Percentiles rank a stretch among this genome's conserved stretches.
phyloP scores from a whole-genome alignment of 495 filamentous ascomycete species.

The Penicillium argentinense region DNA sequence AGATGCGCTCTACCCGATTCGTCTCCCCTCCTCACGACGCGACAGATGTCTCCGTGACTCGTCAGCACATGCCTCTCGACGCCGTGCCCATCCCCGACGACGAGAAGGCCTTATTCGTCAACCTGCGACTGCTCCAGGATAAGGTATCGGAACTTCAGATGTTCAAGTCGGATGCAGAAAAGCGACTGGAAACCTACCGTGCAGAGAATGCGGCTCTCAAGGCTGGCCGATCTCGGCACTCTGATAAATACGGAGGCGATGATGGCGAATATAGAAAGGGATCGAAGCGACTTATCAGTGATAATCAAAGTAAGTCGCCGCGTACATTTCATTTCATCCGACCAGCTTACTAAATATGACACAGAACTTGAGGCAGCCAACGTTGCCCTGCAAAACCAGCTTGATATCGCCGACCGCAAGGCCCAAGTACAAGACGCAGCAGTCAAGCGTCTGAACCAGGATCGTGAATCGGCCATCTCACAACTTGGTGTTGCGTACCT shows the following conservation, averaged over 20 bases:
- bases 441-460: slow-evolving; percentile 58
- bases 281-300: slow-evolving; percentile 40
- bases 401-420: slow-evolving; percentile 61
- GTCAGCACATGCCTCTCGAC: slow-evolving; percentile 53
- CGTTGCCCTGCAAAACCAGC: slow-evolving; percentile 53
- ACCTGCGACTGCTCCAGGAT: slow-evolving; percentile 64
- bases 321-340: neutral
- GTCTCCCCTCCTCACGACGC: slow-evolving; percentile 44
- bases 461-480: slow-evolving; percentile 63
- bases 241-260: slow-evolving; percentile 42
- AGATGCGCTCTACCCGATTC: slow-evolving; percentile 56
- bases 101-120: slow-evolving; percentile 68
- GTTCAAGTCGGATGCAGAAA: slow-evolving; percentile 58
- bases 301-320: slow-evolving; percentile 54
- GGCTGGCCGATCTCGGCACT: slow-evolving; percentile 43
- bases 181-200: slow-evolving; percentile 53
- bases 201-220: slow-evolving; percentile 57
- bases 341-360: slow-evolving; percentile 8
- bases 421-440: slow-evolving; percentile 58
- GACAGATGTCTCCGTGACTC: slow-evolving; percentile 38
- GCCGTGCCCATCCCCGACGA: slow-evolving; percentile 67
- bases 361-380: slow-evolving; percentile 60
- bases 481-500: slow-evolving; percentile 63
- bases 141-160: slow-evolving; percentile 62
- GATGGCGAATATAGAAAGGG: slow-evolving; percentile 36